These are phyloP conservation scores for Glycine latifolia DNA, from an alignment of 306 rosid species.

Conservation along the genomic window DNA sequence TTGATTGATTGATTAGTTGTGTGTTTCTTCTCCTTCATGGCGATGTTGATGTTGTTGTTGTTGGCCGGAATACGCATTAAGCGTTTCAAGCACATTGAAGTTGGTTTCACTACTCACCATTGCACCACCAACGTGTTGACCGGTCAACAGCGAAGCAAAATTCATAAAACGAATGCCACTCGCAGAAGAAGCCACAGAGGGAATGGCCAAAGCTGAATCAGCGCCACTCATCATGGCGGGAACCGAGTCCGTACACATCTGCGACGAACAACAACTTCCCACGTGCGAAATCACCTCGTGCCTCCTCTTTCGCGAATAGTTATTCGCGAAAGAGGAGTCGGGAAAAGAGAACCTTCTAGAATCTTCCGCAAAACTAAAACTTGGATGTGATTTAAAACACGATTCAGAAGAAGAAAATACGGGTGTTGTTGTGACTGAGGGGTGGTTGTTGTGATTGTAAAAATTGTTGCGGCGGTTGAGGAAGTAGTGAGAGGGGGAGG, in stretches of 20 bases:
- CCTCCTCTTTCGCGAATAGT: background rate
- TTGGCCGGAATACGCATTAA: background rate
- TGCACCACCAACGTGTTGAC: background rate
- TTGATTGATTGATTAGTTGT: background rate
- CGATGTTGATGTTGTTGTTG: background rate
- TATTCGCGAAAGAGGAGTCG: no score
- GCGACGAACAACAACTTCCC: constrained; percentile 53
- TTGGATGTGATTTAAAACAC: no score
- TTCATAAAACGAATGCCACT: constrained; percentile 61
- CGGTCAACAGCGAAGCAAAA: background rate
- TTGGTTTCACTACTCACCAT: background rate
- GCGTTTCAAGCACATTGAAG: background rate
- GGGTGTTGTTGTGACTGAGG: background rate
- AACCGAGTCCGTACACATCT: constrained; percentile 59
- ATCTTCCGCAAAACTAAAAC: constrained; percentile 41
- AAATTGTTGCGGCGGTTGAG: constrained; percentile 50
- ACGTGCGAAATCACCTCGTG: constrained; percentile 46
- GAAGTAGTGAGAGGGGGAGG: constrained; percentile 65
- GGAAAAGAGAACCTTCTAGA: constrained; percentile 44
- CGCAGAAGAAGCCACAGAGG: constrained; percentile 23
- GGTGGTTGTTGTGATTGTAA: background rate
- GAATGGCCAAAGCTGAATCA: constrained; percentile 49
- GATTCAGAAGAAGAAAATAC: constrained; percentile 55
- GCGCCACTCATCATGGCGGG: constrained; percentile 89
- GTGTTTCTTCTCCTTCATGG: background rate